Base-by-base conservation (phyloP, 345 rosid species). In the Mallotus nudiflorus region DNA sequence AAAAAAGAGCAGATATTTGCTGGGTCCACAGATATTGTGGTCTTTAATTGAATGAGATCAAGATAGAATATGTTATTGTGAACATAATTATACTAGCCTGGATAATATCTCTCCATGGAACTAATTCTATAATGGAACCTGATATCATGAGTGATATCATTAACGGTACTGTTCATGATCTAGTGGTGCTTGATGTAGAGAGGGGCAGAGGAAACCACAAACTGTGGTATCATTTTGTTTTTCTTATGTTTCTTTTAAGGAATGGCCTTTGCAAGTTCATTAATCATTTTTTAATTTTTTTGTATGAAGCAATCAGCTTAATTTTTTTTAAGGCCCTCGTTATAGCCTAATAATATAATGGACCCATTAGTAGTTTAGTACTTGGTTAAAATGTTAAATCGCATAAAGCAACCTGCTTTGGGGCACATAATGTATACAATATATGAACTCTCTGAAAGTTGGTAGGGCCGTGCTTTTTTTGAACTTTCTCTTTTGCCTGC, bases 271-370 rank as follows among this genome's bases (percentile, higher is more conserved):
- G 62, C 28, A 42, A 16, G 37, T 62, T 25, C 1, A 29, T 42
- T 50, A 20, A 68, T 69, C 33, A 57, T 54, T 39, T 19, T 50
- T 22, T 52, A 63, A 27, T 20, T 27, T 35, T 37, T 68, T 6
- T 6, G 6, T n/a, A n/a, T n/a, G 37, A 33, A 33, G 37, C 37
- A 33, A 33, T 33, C 37, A 2, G 3, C 6, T 33, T 33, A 2
- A 2, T 33, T 33, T 33, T 33, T 33, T 33, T 33, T 61, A 72
- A 67, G 56, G 53, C 55, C 1, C 49, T 65, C 73, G 19, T 84
- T 69, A 77, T 71, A 48, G 60, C 63, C 68, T 77, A 77, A 75
- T 79, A 60, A 72, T 77, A 40, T 42, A 28, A 44, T 28, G 75
- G 67, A 45, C 60, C 78, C 62, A 27, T 52, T 28, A 39, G 9